A percentile compares a stretch with the other conserved stretches of the same genome.
Evolutionary conservation across 2,329 filamentous ascomycete genomes (phyloP).

Genomic region (Calonectria montana): DNA sequence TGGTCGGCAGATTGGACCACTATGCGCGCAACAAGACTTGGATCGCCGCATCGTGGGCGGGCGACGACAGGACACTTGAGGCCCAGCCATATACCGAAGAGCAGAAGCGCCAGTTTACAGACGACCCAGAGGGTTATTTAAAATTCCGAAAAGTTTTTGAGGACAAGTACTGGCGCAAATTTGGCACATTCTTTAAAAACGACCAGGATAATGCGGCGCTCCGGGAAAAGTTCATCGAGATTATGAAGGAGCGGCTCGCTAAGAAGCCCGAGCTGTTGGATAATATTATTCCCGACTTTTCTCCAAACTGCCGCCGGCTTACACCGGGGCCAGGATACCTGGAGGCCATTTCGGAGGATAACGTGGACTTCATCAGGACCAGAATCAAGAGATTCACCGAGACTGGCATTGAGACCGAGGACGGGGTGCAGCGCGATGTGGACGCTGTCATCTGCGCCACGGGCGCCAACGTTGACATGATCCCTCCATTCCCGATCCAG

Average conservation of each 20-base stretch:
- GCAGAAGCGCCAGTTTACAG: slow-evolving; percentile 65
- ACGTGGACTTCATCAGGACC: slow-evolving; percentile 70
- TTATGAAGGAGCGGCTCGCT: slow-evolving; percentile 65
- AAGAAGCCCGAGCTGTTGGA: slow-evolving; percentile 67
- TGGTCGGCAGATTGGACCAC: slow-evolving; percentile 66
- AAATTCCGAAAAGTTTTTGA: slow-evolving; percentile 68
- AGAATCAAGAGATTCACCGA: slow-evolving; percentile 69
- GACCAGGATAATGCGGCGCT: slow-evolving; percentile 61
- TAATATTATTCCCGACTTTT: slow-evolving; percentile 70
- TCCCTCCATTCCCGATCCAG: slow-evolving; percentile 70
- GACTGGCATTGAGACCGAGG: slow-evolving; percentile 69
- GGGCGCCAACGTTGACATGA: slow-evolving; percentile 70
- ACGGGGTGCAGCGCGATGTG: slow-evolving; percentile 67
- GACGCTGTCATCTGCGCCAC: slow-evolving; percentile 77
- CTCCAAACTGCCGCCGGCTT: slow-evolving; percentile 71
- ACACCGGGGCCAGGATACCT: slow-evolving; percentile 77
- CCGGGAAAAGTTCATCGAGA: slow-evolving; percentile 54
- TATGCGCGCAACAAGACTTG: slow-evolving; percentile 75
- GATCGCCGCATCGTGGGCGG: slow-evolving; percentile 73
- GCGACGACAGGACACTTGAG: slow-evolving; percentile 64
- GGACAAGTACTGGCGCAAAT: slow-evolving; percentile 71
- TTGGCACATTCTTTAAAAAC: slow-evolving; percentile 64
- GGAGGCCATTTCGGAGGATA: slow-evolving; percentile 70
- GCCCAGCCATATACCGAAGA: slow-evolving; percentile 66
- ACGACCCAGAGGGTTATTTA: slow-evolving; percentile 71